phyloP scores from a whole-genome alignment of 805 yeast genomes.

The Saturnispora hagleri region DNA sequence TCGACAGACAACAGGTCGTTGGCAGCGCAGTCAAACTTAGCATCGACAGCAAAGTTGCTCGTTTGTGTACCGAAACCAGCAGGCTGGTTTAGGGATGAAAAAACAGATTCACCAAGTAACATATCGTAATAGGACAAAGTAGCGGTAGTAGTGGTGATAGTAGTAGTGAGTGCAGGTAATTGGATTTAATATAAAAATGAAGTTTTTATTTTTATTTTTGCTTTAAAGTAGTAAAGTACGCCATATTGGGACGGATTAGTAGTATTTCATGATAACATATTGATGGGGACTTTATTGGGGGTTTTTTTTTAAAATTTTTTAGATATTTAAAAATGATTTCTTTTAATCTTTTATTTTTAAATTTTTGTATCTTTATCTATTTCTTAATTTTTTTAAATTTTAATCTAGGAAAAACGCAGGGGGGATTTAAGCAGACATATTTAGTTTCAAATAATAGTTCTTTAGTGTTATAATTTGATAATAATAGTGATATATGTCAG shows the following conservation, averaged over 20 bases:
- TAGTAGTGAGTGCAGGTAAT: background rate
- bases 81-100: background rate
- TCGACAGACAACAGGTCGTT: background rate
- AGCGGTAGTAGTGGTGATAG: background rate
- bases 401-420: background rate
- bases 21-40: background rate
- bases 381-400: constrained; percentile 2
- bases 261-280: constrained; percentile 1
- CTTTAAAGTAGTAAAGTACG: constrained; percentile 1
- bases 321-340: background rate
- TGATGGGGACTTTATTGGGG: background rate
- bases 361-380: constrained; percentile 1
- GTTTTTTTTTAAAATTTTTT: background rate
- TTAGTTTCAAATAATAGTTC: background rate
- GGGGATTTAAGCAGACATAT: constrained; percentile 9
- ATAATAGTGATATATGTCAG: background rate
- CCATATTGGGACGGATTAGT: background rate
- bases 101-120: constrained; percentile 7
- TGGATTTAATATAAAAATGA: background rate
- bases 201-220: background rate
- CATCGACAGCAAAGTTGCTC: background rate
- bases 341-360: constrained; percentile 5
- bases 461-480: background rate
- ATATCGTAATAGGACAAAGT: constrained; percentile 4
- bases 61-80: background rate